Evolutionary conservation across 805 yeast genomes (phyloP).

Genomic region (Spencermartinsiella europaea): DNA sequence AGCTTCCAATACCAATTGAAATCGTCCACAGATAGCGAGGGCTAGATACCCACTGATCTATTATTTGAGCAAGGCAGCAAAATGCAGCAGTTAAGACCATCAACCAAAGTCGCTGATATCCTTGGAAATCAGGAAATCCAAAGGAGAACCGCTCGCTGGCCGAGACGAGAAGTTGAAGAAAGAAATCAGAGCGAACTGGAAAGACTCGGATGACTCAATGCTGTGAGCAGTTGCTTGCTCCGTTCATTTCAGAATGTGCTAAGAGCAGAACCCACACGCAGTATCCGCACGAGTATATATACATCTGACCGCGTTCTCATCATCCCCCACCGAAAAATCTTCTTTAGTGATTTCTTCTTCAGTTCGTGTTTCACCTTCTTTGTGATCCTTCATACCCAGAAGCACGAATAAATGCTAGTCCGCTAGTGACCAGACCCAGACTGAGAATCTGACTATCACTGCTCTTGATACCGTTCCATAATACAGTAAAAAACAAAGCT

Average conservation of each 20-base stretch:
- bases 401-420: constrained; percentile 14
- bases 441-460: constrained; percentile 19
- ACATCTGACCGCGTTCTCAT: constrained; percentile 52
- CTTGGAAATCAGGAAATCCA: constrained; percentile 51
- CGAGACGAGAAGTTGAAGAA: constrained; percentile 62
- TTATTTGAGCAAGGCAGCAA: constrained; percentile 46
- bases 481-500: constrained; percentile 61
- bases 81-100: constrained; percentile 48
- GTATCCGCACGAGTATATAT: constrained; percentile 67
- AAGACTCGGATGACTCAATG: constrained; percentile 51
- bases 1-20: constrained; percentile 56
- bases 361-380: constrained; percentile 1
- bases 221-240: constrained; percentile 8
- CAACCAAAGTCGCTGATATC: constrained; percentile 48
- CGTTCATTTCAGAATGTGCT: neutral
- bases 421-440: constrained; percentile 18
- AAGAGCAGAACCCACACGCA: constrained; percentile 49
- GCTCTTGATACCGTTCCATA: constrained; percentile 36
- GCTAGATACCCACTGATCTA: constrained; percentile 37
- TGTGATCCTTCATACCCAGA: neutral
- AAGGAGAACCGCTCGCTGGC: constrained; percentile 53
- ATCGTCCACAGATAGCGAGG: constrained; percentile 38
- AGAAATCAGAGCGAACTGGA: constrained; percentile 65
- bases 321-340: no score
- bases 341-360: no score